phyloP scores from a whole-genome alignment of 495 filamentous ascomycete species.

The Trichoderma reesei region DNA sequence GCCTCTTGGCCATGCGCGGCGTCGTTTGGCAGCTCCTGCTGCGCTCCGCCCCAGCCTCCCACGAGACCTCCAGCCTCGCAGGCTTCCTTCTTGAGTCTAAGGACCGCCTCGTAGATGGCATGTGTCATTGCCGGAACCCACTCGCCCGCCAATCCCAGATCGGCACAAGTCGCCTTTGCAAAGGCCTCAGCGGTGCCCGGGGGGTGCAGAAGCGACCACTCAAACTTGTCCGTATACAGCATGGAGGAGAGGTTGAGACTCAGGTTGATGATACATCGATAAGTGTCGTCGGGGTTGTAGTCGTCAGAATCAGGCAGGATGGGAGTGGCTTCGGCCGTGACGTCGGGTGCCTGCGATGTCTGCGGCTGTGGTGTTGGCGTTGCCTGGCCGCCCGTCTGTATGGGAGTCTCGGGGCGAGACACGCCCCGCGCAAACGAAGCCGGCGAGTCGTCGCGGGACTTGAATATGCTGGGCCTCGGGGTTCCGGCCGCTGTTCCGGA shows the following conservation, averaged over 20 bases:
- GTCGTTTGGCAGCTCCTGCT: slow-evolving; percentile 73
- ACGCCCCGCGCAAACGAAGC: slow-evolving; percentile 35
- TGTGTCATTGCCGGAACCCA: slow-evolving; percentile 92
- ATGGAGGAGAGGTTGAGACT: slow-evolving; percentile 89
- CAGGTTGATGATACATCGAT: slow-evolving; percentile 80
- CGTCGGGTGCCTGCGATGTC: slow-evolving; percentile 18
- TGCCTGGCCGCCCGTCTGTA: slow-evolving; percentile 6
- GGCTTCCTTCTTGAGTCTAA: slow-evolving; percentile 90
- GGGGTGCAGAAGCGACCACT: slow-evolving; percentile 93
- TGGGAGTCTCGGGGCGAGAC: slow-evolving; percentile 40
- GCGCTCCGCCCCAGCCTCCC: slow-evolving; percentile 50
- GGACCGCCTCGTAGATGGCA: slow-evolving; percentile 91
- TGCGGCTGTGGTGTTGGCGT: slow-evolving; percentile 7
- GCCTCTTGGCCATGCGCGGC: slow-evolving; percentile 63
- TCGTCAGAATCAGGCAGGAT: slow-evolving; percentile 44
- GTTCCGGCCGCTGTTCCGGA: slow-evolving; percentile 16
- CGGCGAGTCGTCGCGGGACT: slow-evolving; percentile 17
- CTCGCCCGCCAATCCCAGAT: slow-evolving; percentile 80
- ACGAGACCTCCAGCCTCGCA: slow-evolving; percentile 80
- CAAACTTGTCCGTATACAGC: slow-evolving; percentile 94
- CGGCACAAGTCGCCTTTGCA: slow-evolving; percentile 82
- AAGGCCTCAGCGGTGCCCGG: slow-evolving; percentile 87
- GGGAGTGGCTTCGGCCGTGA: slow-evolving; percentile 44
- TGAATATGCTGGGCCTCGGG: slow-evolving; percentile 23
- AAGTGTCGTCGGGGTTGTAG: slow-evolving; percentile 79